Conservation (phyloP, 2,329 filamentous ascomycete genomes). For the Cordyceps farinosa region DNA sequence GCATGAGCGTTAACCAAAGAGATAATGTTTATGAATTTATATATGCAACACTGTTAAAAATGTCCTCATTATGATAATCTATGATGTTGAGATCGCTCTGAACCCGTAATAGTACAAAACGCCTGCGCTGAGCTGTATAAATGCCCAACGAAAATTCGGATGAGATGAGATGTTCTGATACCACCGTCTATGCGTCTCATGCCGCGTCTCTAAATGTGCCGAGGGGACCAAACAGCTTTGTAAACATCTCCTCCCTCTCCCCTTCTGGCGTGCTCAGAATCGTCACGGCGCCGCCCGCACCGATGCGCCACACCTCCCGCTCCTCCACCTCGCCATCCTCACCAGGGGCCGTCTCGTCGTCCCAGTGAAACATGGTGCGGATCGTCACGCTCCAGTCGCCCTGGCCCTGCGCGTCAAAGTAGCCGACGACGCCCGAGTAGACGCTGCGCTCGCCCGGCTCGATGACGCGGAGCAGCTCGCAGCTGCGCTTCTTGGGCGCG, state of each 20-base stretch:
- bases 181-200: conserved; percentile 16
- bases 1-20: conserved; percentile 15
- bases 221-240: conserved; percentile 61
- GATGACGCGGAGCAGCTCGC: conserved; percentile 70
- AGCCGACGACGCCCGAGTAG: conserved; percentile 87
- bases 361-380: conserved; percentile 72
- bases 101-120: not conserved
- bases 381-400: conserved; percentile 94
- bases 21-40: conserved; percentile 9
- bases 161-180: conserved; percentile 6
- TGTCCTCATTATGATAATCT: not conserved
- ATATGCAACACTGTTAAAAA: conserved; percentile 1
- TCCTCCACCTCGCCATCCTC: conserved; percentile 28
- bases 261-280: conserved; percentile 73
- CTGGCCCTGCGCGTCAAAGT: conserved; percentile 78
- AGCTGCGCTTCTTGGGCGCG: conserved; percentile 89
- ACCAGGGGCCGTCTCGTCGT: conserved; percentile 47
- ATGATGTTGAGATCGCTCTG: conserved; percentile 14
- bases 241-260: conserved; percentile 89
- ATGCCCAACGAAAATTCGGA: not conserved
- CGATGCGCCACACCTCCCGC: conserved; percentile 71
- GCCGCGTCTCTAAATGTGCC: conserved; percentile 44
- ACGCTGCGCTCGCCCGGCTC: conserved; percentile 66
- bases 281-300: conserved; percentile 88
- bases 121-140: not conserved